Evolutionary conservation across 1,284 basidiomycete species (phyloP).

Genomic region (Ustilago lituana): DNA sequence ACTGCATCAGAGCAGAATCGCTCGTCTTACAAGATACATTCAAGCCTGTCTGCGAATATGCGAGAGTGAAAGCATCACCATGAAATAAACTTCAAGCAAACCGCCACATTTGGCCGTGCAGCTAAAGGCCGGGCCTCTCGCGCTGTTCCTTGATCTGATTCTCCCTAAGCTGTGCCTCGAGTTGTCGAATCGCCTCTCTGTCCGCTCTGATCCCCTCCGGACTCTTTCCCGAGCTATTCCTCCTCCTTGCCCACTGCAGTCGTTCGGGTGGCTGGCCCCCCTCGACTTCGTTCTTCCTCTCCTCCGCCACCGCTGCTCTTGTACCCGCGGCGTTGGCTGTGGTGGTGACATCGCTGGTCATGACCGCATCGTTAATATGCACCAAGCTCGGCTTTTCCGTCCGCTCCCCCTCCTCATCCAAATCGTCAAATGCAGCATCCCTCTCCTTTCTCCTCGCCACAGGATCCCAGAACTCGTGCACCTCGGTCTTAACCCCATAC

Average conservation of each 20-base stretch:
- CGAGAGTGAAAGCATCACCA: no score
- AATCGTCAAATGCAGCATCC: slow-evolving; percentile 53
- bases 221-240: slow-evolving; percentile 38
- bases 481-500: slow-evolving; percentile 63
- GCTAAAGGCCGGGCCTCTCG: slow-evolving; percentile 17
- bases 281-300: neutral
- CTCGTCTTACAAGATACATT: no score
- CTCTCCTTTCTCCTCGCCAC: slow-evolving; percentile 54
- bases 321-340: slow-evolving; percentile 3
- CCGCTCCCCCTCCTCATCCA: slow-evolving; percentile 22
- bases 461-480: slow-evolving; percentile 63
- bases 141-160: slow-evolving; percentile 29
- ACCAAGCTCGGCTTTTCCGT: slow-evolving; percentile 14
- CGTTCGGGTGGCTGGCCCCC: slow-evolving; percentile 2
- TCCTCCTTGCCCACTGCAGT: slow-evolving; percentile 30
- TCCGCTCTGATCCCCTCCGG: slow-evolving; percentile 46
- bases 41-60: neutral
- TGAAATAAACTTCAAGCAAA: no score
- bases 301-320: neutral
- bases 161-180: slow-evolving; percentile 33
- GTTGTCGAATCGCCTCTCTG: slow-evolving; percentile 33
- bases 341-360: slow-evolving; percentile 6
- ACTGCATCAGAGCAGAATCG: neutral
- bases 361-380: slow-evolving; percentile 30
- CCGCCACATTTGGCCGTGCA: no score